Conservation (phyloP, 2,329 filamentous ascomycete species). For the Aspergillus fructus region DNA sequence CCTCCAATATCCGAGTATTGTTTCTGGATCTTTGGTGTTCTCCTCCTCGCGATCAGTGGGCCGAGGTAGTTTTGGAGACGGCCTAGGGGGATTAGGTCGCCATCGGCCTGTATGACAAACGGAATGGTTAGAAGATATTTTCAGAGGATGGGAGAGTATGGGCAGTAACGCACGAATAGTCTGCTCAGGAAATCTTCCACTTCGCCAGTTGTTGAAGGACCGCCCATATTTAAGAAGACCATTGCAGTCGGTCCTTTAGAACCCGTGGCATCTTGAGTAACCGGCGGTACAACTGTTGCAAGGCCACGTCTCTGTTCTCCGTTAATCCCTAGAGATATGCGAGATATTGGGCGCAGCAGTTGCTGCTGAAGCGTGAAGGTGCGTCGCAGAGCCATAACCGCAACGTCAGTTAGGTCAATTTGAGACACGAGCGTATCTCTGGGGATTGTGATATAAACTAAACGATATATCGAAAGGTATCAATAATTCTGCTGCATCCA, state of each 20-base stretch:
- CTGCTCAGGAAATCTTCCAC: conserved; percentile 87
- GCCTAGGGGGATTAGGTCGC: conserved; percentile 91
- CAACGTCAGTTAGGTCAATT: not conserved
- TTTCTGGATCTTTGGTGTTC: conserved; percentile 94
- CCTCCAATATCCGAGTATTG: conserved; percentile 95
- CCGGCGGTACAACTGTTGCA: conserved; percentile 69
- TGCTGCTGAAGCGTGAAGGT: conserved; percentile 33
- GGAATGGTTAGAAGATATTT: conserved; percentile 2
- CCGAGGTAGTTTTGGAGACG: conserved; percentile 88
- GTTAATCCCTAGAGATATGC: conserved; percentile 22
- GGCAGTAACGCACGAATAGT: conserved; percentile 69
- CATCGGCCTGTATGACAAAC: conserved; percentile 67
- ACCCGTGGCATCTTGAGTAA: conserved; percentile 72
- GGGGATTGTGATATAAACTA: not conserved
- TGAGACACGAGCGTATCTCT: not conserved
- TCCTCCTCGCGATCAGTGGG: conserved; percentile 76
- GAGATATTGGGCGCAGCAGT: conserved; percentile 26
- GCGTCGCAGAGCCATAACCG: conserved; percentile 43
- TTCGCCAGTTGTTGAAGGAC: conserved; percentile 82
- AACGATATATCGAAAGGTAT: not conserved
- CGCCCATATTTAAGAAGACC: conserved; percentile 99
- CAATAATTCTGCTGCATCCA: no score
- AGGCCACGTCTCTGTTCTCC: conserved; percentile 34
- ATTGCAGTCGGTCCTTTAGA: conserved; percentile 87
- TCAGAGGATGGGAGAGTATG: not conserved